Base-by-base conservation (phyloP, 208 protist genomes). In the Naegleria gruberi region DNA sequence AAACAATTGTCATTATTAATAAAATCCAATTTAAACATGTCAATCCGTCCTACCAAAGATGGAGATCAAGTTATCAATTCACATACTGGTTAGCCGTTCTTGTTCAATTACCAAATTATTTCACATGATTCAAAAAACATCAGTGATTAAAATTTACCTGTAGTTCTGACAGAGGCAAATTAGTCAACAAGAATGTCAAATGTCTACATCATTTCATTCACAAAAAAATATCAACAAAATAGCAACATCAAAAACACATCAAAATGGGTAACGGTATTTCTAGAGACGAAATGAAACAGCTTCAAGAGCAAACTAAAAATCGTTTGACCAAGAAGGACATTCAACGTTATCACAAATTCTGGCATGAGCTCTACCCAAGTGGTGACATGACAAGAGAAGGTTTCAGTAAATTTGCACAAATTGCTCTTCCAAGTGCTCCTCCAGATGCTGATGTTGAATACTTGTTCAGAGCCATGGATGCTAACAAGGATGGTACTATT, bases 401-500 rank as follows among this genome's bases (percentile, higher is more conserved):
- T 51, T 86, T 86, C 26, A 34, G 26, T 7, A 86, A 86, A 86
- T 86, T 86, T 86, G 43, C 42, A 5, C 6, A 15, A 47, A 45
- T 86, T 51, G 82, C 82, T 15, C 10, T 86, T 26, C 82, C 82
- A 43, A 34, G 12, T 26, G 82, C 82, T 86, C 82, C 82, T 51
- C 26, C 19, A 51, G 82, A 86, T 86, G 82, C 82, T 23, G 82
- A 86, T 47, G 42, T 86, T 47, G 82, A 86, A 15, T 86, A 86
- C 41, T 86, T 86, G 26, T 86, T 86, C 82, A 4, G 82, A 34
- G 82, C 82, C 0, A 86, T 86, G 82, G 82, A 86, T 86, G 8
- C 40, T 1, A 86, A 86, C 82, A 86, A 86, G 41, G 82, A 86
- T 86, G 82, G 82, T 19, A 86, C 82, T 3, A 84, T 84, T 45